A percentile compares a stretch with the other conserved stretches of the same genome.
Conservation (phyloP, 352 stramenopile species). For the Pythium plurisporium region DNA sequence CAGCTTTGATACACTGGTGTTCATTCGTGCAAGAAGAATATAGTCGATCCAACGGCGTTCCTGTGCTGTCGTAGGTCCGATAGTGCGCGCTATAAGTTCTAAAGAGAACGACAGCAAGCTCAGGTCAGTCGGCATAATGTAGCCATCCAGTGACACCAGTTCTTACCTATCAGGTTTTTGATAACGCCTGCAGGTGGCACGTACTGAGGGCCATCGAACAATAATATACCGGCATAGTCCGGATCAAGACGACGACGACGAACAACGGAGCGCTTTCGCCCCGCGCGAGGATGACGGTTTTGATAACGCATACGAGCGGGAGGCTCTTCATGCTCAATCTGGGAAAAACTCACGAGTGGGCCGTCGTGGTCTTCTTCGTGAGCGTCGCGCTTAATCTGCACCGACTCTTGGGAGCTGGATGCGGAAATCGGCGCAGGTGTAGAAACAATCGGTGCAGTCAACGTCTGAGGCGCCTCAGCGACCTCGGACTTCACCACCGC, state of each 20-base stretch:
- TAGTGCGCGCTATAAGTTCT: constrained; percentile 52
- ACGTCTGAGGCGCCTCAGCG: neutral
- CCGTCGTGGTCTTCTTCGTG: neutral
- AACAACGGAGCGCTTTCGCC: constrained; percentile 4
- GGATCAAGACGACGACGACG: constrained; percentile 34
- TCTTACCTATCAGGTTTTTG: constrained; percentile 56
- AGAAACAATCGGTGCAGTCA: too few species aligned
- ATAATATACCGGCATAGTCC: constrained; percentile 59
- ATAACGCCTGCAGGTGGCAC: constrained; percentile 40
- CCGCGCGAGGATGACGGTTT: constrained; percentile 1
- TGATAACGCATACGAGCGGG: neutral
- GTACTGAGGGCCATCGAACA: constrained; percentile 63
- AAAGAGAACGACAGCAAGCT: neutral
- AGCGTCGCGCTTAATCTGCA: neutral
- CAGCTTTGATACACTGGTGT: constrained; percentile 29
- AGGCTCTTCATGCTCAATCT: constrained; percentile 7
- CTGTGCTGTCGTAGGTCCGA: constrained; percentile 28
- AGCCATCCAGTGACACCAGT: neutral
- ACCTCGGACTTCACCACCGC: neutral
- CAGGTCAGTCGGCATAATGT: neutral
- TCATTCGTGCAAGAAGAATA: constrained; percentile 50
- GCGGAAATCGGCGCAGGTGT: too few species aligned
- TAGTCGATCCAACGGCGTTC: constrained; percentile 41
- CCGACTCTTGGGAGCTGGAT: neutral
- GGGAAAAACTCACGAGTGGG: constrained; percentile 7